Evolutionary conservation across 768 basidiomycete species (phyloP).

Genomic region (Russula emetica): DNA sequence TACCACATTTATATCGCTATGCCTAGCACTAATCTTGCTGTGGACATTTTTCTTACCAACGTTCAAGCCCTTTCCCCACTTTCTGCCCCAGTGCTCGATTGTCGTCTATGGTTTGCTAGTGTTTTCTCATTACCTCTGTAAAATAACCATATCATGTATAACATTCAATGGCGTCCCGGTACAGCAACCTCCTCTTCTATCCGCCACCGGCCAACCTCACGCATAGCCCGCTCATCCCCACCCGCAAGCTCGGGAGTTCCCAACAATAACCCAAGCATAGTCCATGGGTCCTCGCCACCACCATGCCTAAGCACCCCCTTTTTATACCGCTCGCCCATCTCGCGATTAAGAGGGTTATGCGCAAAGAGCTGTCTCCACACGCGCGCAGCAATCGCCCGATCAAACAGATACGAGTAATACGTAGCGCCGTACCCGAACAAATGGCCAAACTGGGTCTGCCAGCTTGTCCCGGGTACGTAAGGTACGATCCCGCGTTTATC

Average conservation of each 20-base stretch:
- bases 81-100: neutral
- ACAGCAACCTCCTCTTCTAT: conserved; percentile 69
- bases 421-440: conserved; percentile 95
- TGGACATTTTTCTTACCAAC: neutral
- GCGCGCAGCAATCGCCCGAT: conserved; percentile 91
- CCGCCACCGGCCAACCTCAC: conserved; percentile 83
- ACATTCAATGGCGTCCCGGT: conserved; percentile 52
- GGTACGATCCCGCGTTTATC: conserved; percentile 75
- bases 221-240: conserved; percentile 83
- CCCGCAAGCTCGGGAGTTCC: conserved; percentile 55
- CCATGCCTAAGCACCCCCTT: conserved; percentile 71
- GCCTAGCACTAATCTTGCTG: neutral
- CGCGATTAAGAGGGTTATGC: conserved; percentile 60
- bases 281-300: conserved; percentile 91
- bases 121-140: neutral
- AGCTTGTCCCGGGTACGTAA: conserved; percentile 77
- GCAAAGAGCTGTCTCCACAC: conserved; percentile 80
- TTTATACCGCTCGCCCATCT: conserved; percentile 79
- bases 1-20: neutral
- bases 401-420: conserved; percentile 97
- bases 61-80: neutral
- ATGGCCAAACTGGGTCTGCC: conserved; percentile 96
- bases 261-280: conserved; percentile 76
- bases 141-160: neutral
- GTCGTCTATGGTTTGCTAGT: neutral